Evolutionary conservation across 352 stramenopile species (phyloP).

Genomic region (Thraustotheca clavata): DNA sequence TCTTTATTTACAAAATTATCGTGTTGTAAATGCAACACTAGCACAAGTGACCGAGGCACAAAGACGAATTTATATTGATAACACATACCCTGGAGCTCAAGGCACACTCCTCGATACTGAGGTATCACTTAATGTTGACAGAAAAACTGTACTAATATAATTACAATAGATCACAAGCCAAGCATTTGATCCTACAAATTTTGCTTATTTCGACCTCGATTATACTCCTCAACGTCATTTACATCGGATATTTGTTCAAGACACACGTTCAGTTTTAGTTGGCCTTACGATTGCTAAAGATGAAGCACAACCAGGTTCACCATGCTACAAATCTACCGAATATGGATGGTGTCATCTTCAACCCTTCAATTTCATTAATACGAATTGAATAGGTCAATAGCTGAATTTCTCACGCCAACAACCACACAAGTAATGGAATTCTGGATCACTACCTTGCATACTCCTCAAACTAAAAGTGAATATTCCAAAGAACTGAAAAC

Average conservation of each 20-base stretch:
- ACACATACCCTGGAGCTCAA: background rate
- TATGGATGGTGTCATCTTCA: background rate
- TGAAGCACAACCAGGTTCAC: background rate
- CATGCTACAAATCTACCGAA: background rate
- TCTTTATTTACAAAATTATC: background rate
- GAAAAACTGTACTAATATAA: background rate
- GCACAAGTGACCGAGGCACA: background rate
- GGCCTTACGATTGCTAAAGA: background rate
- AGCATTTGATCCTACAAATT: background rate
- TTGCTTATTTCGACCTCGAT: background rate
- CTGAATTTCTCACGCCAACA: background rate
- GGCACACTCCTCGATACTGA: background rate
- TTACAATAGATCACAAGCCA: background rate
- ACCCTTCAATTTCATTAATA: background rate
- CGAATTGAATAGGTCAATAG: background rate
- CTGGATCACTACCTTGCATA: background rate
- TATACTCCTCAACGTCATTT: background rate
- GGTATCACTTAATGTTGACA: background rate
- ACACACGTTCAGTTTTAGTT: background rate
- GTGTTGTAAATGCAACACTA: background rate
- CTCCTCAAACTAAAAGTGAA: background rate
- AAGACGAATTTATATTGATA: background rate
- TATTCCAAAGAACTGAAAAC: background rate
- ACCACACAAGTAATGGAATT: background rate
- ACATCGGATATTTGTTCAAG: background rate